A percentile compares a stretch with the other conserved stretches of the same genome.
These are phyloP conservation scores for Baudoinia panamericana DNA, from an alignment of 495 filamentous ascomycete species.

Conservation along the genomic window DNA sequence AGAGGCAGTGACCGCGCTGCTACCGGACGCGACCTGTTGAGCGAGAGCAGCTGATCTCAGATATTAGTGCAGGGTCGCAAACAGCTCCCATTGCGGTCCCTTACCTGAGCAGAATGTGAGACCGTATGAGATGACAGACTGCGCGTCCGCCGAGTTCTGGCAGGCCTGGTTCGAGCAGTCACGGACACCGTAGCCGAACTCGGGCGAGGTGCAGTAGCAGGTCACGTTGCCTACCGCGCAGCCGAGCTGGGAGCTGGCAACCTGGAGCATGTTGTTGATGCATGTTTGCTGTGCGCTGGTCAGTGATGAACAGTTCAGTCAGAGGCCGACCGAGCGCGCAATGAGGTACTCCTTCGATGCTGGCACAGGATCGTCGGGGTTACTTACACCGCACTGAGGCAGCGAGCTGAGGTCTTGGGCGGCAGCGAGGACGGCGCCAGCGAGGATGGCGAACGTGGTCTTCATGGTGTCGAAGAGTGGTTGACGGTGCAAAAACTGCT, in stretches of 20 bases:
- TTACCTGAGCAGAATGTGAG: conserved; percentile 30
- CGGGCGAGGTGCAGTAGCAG: conserved; percentile 56
- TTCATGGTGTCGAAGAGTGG: conserved; percentile 24
- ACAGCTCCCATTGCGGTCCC: conserved; percentile 10
- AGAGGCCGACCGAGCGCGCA: conserved; percentile 3
- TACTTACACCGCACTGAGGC: conserved; percentile 23
- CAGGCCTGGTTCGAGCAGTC: conserved; percentile 66
- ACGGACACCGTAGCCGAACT: conserved; percentile 64
- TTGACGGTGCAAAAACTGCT: too few relatives aligned
- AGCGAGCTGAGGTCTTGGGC: conserved; percentile 24
- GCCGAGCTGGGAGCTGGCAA: conserved; percentile 44
- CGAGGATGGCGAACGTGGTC: conserved; percentile 26
- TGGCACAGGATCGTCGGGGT: not conserved
- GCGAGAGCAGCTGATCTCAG: conserved; percentile 10
- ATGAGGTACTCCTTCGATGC: not conserved
- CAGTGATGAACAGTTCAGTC: not conserved
- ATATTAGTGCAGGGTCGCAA: too few relatives aligned
- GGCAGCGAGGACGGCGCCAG: conserved; percentile 23
- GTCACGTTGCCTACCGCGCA: conserved; percentile 43
- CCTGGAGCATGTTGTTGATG: conserved; percentile 55
- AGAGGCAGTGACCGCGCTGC: conserved; percentile 10
- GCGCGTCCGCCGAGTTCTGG: conserved; percentile 26
- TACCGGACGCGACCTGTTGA: conserved; percentile 10
- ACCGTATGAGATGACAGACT: conserved; percentile 30
- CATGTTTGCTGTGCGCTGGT: conserved; percentile 46